Percentiles rank a stretch among this genome's conserved stretches.
Conservation (phyloP, 345 rosid genomes). For the Salix dunnii region DNA sequence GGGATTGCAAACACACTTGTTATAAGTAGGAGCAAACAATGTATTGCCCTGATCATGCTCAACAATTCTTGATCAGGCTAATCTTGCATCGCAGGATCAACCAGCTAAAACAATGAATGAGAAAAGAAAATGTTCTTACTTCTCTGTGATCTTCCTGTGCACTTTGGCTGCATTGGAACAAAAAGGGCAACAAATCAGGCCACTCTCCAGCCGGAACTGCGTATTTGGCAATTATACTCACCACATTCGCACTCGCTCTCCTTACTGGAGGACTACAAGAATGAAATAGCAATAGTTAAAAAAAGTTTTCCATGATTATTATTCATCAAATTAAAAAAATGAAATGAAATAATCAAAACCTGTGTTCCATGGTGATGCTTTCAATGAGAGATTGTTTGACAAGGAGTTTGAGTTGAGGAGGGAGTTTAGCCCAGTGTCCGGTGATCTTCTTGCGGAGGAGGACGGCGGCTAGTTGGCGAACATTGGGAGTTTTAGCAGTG, state of each 20-base stretch:
- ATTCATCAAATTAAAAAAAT: neutral
- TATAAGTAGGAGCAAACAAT: neutral
- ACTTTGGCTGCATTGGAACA: constrained; percentile 96
- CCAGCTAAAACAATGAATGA: neutral
- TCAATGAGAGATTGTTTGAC: constrained; percentile 89
- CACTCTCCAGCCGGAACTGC: constrained; percentile 97
- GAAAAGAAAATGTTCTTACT: constrained; percentile 36
- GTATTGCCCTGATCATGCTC: neutral
- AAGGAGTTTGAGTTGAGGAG: constrained; percentile 70
- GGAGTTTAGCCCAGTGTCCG: constrained; percentile 96
- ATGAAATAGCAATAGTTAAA: neutral
- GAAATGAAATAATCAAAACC: constrained; percentile 30
- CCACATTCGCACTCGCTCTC: constrained; percentile 98
- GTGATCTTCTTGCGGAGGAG: constrained; percentile 98
- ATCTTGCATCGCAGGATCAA: neutral
- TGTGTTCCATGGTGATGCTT: constrained; percentile 91
- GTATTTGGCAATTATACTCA: constrained; percentile 86
- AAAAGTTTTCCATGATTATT: neutral
- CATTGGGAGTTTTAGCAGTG: constrained; percentile 97
- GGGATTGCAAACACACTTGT: neutral
- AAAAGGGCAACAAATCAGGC: constrained; percentile 83
- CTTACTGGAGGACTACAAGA: constrained; percentile 74
- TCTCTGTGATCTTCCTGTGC: constrained; percentile 95
- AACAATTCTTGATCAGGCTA: neutral
- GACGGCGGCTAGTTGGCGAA: constrained; percentile 97